These are phyloP conservation scores for Withania somnifera DNA, from an alignment of 305 asterid species.

Conservation along the genomic window DNA sequence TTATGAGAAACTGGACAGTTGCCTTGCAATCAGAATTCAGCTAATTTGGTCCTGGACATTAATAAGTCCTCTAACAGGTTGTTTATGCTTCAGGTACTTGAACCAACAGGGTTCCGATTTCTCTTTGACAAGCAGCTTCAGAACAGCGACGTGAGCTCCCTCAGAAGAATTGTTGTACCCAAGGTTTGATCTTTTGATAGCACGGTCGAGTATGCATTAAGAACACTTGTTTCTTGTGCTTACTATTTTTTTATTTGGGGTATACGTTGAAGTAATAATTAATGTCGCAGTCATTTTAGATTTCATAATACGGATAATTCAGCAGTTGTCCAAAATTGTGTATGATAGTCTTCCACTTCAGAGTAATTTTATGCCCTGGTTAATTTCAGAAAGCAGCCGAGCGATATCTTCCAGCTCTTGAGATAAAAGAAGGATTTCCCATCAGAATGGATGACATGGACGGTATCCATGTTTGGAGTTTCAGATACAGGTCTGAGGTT, in stretches of 20 bases:
- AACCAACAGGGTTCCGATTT: constrained; percentile 12
- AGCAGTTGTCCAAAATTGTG: not conserved
- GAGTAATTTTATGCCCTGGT: not conserved
- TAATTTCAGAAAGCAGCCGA: constrained; percentile 27
- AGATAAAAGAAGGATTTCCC: constrained; percentile 27
- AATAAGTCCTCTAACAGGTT: not conserved
- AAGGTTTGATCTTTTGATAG: constrained; percentile 17
- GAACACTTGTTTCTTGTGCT: not conserved
- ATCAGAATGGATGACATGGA: constrained; percentile 36
- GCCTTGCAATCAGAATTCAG: not conserved
- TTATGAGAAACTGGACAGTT: not conserved
- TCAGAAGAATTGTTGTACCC: constrained; percentile 32
- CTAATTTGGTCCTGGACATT: not conserved
- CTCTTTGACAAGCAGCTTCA: constrained; percentile 32
- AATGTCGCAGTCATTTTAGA: not conserved
- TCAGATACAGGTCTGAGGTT: constrained; percentile 53
- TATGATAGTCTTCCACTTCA: not conserved
- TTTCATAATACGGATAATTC: not conserved
- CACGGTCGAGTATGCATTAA: not conserved
- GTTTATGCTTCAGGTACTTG: constrained; percentile 13
- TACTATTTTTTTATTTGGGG: not conserved
- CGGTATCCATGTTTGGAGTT: constrained; percentile 33
- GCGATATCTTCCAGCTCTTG: constrained; percentile 26
- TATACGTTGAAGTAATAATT: not conserved
- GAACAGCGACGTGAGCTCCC: constrained; percentile 33